Percentiles rank a stretch among this genome's conserved stretches.
Conservation (phyloP, 73 alveolate genomes). For the Breviolum minutum region DNA sequence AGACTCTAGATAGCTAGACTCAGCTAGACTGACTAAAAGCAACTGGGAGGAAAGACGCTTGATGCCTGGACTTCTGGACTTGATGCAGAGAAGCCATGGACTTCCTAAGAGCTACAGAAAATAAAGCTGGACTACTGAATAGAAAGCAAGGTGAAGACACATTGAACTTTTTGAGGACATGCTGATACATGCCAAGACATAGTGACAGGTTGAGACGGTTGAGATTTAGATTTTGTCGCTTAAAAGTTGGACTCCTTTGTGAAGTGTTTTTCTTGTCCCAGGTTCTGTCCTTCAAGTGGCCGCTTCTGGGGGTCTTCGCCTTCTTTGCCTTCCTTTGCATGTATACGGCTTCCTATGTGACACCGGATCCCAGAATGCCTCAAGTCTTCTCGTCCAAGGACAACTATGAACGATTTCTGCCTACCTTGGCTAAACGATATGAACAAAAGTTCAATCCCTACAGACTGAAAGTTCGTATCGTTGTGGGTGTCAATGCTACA, state of each 20-base stretch:
- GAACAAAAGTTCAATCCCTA: slow-evolving; percentile 61
- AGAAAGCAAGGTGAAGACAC: too few species aligned
- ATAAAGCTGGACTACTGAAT: neutral
- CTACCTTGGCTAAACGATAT: slow-evolving; percentile 59
- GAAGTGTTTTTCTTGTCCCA: neutral
- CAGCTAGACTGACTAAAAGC: neutral
- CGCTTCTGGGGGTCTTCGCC: slow-evolving; percentile 71
- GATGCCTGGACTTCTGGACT: too few species aligned
- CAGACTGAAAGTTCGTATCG: slow-evolving; percentile 70
- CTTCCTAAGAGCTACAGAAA: too few species aligned
- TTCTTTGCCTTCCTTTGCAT: slow-evolving; percentile 36
- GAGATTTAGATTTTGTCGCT: too few species aligned
- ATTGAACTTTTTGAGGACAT: too few species aligned
- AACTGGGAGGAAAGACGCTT: neutral
- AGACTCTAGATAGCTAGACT: neutral
- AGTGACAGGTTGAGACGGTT: too few species aligned
- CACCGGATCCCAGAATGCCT: slow-evolving; percentile 92
- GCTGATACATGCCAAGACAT: too few species aligned
- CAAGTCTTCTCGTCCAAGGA: slow-evolving; percentile 58
- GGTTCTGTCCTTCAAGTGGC: slow-evolving; percentile 59
- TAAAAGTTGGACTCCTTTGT: too few species aligned
- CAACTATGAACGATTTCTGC: slow-evolving; percentile 83
- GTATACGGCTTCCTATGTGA: slow-evolving; percentile 59
- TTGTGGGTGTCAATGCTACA: slow-evolving; percentile 34
- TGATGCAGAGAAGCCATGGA: too few species aligned